Conservation (phyloP, 352 stramenopile species). For the Phytophthora cryptogea region DNA sequence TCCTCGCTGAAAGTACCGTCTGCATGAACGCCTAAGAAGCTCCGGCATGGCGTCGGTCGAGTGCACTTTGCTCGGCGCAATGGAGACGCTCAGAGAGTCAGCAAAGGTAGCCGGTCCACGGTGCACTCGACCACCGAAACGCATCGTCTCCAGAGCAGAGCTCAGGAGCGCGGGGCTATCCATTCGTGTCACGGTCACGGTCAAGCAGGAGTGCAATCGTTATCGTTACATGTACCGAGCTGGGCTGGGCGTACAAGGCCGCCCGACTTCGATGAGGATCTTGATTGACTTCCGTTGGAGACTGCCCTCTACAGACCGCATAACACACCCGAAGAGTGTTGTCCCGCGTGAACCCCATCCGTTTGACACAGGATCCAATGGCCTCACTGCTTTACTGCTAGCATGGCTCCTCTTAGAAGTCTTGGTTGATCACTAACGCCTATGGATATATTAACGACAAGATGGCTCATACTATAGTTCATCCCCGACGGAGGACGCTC, state of each 20-base stretch:
- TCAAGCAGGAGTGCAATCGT: constrained; percentile 1
- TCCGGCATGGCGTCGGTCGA: neutral
- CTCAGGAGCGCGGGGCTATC: constrained; percentile 9
- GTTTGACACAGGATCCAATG: constrained; percentile 5
- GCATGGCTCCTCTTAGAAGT: neutral
- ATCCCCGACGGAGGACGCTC: neutral
- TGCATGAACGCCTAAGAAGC: constrained; percentile 2
- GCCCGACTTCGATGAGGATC: too few relatives aligned
- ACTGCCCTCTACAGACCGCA: constrained; percentile 4
- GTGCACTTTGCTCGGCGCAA: constrained; percentile 2
- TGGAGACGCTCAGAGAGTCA: neutral
- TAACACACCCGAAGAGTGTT: constrained; percentile 7
- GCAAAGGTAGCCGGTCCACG: constrained; percentile 5
- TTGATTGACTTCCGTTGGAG: too few relatives aligned
- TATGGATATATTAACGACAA: constrained; percentile 20
- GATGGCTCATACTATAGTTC: constrained; percentile 11
- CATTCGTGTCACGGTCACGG: constrained; percentile 8
- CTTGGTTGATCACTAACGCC: constrained; percentile 9
- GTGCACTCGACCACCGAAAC: constrained; percentile 18
- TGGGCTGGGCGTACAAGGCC: too few relatives aligned
- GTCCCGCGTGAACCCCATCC: constrained; percentile 6
- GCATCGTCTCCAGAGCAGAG: neutral
- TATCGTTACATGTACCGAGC: neutral
- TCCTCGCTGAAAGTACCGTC: constrained; percentile 7
- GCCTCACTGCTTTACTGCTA: constrained; percentile 4